A percentile compares a stretch with the other conserved stretches of the same genome.
These are phyloP conservation scores for Symbiodinium natans DNA, from an alignment of 73 alveolate species.

Conservation along the genomic window DNA sequence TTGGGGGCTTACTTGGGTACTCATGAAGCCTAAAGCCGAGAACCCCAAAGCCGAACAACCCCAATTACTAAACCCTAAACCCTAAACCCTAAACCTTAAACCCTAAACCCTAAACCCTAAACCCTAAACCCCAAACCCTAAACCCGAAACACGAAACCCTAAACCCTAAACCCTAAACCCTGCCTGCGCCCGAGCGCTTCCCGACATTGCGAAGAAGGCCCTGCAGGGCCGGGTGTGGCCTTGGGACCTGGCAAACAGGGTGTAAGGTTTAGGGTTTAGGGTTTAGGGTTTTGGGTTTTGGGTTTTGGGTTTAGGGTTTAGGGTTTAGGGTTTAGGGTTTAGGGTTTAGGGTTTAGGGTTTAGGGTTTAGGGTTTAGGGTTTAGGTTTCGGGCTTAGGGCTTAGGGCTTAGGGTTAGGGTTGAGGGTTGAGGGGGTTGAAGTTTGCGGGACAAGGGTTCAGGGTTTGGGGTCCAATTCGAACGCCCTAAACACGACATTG, in stretches of 20 bases:
- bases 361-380: not conserved
- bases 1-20: no score
- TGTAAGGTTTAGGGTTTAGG: not conserved
- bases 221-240: slow-evolving; percentile 92
- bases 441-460: not conserved
- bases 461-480: not conserved
- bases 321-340: not conserved
- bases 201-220: slow-evolving; percentile 7
- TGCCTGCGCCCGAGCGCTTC: slow-evolving; percentile 17
- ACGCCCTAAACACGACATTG: not conserved
- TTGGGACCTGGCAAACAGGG: slow-evolving; percentile 68
- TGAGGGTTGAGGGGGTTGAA: not conserved
- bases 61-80: not conserved
- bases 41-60: no score
- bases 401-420: not conserved
- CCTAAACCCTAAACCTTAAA: not conserved
- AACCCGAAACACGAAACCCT: not conserved
- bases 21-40: no score
- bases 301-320: not conserved
- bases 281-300: not conserved
- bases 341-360: not conserved
- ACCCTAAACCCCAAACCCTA: slow-evolving; percentile 6
- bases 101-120: not conserved
- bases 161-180: not conserved
- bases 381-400: not conserved